These are phyloP conservation scores for Zancudomyces culisetae DNA, from an alignment of 371 early-diverging fungal species.

Conservation along the genomic window DNA sequence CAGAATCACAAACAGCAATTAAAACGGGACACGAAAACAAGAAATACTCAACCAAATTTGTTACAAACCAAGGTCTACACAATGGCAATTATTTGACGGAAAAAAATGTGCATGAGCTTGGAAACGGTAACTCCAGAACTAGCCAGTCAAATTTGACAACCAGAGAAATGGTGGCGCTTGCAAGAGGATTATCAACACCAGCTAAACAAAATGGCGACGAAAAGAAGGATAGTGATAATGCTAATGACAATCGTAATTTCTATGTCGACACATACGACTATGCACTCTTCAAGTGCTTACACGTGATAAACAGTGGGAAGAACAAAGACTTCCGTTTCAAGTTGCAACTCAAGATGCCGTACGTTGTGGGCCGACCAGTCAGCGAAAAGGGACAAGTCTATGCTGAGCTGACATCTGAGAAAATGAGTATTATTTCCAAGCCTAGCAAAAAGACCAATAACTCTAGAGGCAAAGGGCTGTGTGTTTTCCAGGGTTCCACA, in stretches of 20 bases:
- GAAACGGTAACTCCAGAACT: background rate
- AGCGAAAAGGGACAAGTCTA: constrained; percentile 11
- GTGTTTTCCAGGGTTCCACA: constrained; percentile 44
- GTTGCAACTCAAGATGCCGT: constrained; percentile 23
- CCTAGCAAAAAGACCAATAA: constrained; percentile 70
- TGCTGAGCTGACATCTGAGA: constrained; percentile 43
- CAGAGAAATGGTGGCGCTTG: background rate
- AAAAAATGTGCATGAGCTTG: background rate
- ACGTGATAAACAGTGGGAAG: constrained; percentile 52
- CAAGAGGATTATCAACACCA: too few species aligned
- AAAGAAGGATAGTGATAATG: background rate
- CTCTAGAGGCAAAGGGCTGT: constrained; percentile 49
- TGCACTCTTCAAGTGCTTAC: constrained; percentile 35
- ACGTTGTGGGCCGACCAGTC: background rate
- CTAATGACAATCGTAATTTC: background rate
- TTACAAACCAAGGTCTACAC: background rate
- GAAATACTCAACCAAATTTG: background rate
- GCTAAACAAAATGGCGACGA: background rate
- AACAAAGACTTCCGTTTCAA: constrained; percentile 54
- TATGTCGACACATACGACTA: constrained; percentile 22
- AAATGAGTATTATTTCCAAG: constrained; percentile 64
- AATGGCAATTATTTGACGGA: background rate
- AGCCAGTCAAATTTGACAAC: too few species aligned
- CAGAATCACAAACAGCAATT: background rate
- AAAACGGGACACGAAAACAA: background rate